These are phyloP conservation scores for Cyclostephanos tholiformis DNA, from an alignment of 108 stramenopile genomes.

Conservation along the genomic window DNA sequence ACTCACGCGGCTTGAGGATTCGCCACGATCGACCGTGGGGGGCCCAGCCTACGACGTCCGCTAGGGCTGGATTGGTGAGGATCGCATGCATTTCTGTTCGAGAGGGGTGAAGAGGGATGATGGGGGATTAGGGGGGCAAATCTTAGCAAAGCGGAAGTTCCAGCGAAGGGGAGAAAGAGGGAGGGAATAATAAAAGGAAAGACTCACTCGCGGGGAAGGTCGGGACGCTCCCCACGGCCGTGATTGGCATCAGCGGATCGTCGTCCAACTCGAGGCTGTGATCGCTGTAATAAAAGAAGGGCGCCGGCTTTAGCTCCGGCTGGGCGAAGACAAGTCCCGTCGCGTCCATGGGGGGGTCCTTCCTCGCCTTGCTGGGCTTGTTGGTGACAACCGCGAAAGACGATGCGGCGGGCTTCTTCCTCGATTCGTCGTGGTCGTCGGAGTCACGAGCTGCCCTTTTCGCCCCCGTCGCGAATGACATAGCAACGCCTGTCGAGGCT, in stretches of 20 bases:
- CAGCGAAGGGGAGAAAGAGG: neutral
- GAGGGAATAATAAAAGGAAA: neutral
- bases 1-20: constrained; percentile 74
- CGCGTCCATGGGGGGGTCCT: constrained; percentile 21
- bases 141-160: too few species aligned
- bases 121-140: neutral
- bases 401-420: neutral
- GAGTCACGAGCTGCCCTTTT: constrained; percentile 2
- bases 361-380: constrained; percentile 12
- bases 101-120: neutral
- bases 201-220: constrained; percentile 66
- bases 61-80: constrained; percentile 55
- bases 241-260: constrained; percentile 69
- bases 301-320: constrained; percentile 38
- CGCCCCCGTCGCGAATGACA: neutral
- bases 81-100: constrained; percentile 63
- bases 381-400: neutral
- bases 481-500: too few species aligned
- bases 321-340: constrained; percentile 20
- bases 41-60: constrained; percentile 68
- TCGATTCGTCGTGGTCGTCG: neutral
- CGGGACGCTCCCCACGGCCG: constrained; percentile 62
- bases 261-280: constrained; percentile 55
- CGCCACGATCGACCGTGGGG: constrained; percentile 77
- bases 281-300: constrained; percentile 68